Conservation (phyloP, 2,329 filamentous ascomycete species). For the Nannizziopsis arthrosporioides region DNA sequence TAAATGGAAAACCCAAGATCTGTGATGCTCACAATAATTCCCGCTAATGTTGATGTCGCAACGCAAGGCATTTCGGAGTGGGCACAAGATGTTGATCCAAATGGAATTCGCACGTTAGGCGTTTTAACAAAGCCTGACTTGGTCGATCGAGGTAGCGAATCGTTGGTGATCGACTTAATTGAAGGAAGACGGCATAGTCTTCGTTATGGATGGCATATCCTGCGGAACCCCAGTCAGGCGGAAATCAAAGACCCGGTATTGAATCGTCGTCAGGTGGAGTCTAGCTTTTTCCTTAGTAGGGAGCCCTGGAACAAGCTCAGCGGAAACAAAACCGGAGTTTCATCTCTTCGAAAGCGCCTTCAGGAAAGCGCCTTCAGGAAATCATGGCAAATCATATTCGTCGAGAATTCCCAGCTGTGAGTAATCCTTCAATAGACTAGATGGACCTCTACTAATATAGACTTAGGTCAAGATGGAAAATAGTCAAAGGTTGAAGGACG, state of each 20-base stretch:
- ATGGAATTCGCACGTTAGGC: neutral
- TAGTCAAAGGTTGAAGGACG: constrained; percentile 22
- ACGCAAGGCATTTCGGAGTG: constrained; percentile 46
- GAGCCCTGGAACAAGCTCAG: constrained; percentile 30
- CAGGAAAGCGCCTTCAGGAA: constrained; percentile 32
- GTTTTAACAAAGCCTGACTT: constrained; percentile 1
- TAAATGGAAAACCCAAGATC: constrained; percentile 49
- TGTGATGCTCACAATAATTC: constrained; percentile 47
- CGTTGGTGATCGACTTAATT: constrained; percentile 23
- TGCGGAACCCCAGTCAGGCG: constrained; percentile 26
- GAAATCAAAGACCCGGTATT: constrained; percentile 16
- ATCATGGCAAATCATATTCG: constrained; percentile 34
- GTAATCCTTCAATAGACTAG: constrained; percentile 14
- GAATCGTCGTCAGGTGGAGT: constrained; percentile 26
- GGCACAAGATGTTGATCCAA: constrained; percentile 16
- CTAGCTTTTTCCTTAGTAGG: constrained; percentile 24
- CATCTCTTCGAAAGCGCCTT: constrained; percentile 30
- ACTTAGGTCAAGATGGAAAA: constrained; percentile 28
- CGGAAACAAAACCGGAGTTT: constrained; percentile 32
- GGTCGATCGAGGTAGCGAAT: neutral
- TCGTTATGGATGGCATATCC: constrained; percentile 23
- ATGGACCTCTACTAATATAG: neutral
- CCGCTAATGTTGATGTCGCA: constrained; percentile 41
- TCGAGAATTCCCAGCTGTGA: constrained; percentile 36
- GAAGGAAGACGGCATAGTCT: constrained; percentile 17